Base-by-base conservation (phyloP, 2,329 filamentous ascomycete species). In the Waltergamsia citrina region DNA sequence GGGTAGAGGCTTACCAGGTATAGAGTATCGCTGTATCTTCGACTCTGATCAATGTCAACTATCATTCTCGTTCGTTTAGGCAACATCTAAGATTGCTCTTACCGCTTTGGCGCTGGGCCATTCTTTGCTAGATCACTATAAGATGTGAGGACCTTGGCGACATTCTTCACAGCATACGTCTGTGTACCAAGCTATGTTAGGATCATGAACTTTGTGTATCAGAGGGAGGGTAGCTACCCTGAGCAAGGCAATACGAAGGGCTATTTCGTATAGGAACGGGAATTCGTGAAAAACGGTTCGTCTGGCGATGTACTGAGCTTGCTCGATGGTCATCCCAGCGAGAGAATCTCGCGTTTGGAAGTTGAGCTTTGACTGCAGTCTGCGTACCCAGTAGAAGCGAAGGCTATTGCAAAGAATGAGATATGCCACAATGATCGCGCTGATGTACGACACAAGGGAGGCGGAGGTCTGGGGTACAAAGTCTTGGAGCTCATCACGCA, bases 251-350 rank as follows among this genome's bases (percentile, higher is more conserved):
- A 61, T 49, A 32, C 61, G 56, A 25, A 63, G 41, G 2, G 53
- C 46, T 20, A 59, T 39, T 11, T 55, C 51, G 39, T 56, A 60
- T 20, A 60, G 46, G 8, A 52, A 44, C 0, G 62, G 60, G 23
- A 63, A 64, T 35, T 65, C 61, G 2, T 43, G 39, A 12, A 46
- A 36, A 5, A 46, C 38, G 6, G 60, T 38, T 22, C 50, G 48
- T 38, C 54, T 51, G 12, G 65, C 45, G 39, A 70, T 62, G 35
- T 55, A 51, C 37, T 65, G 62, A 6, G 69, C 64, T 33, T 71
- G 59, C 39, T 54, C 40, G 27, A 57, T 54, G 12, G 58, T 63
- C 62, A 66, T 65, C 33, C 43, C 40, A 8, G 52, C 45, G 7
- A 64, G 35, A 5, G 60, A 61, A 7, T 41, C 41, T 10, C 59